Percentiles rank a stretch among this genome's conserved stretches.
These are phyloP conservation scores for Daucus carota DNA, from an alignment of 129 eudicot species.

Conservation along the genomic window DH1_v3.0 NC_030383.2:55880001-55880500, in stretches of 20 bases:
- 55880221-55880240: constrained; percentile 19
- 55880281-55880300: constrained; percentile 13
- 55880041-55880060: constrained; percentile 5
- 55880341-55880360: constrained; percentile 23
- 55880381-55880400: constrained; percentile 29
- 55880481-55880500: constrained; percentile 17
- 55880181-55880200: constrained; percentile 21
- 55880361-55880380: constrained; percentile 19
- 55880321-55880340: constrained; percentile 22
- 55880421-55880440: constrained; percentile 13
- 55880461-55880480: constrained; percentile 11
- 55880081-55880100: constrained; percentile 23
- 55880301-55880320: constrained; percentile 25
- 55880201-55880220: constrained; percentile 17
- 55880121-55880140: constrained; percentile 13
- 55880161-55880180: constrained; percentile 28
- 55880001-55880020: constrained; percentile 12
- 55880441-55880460: constrained; percentile 7
- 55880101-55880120: constrained; percentile 15
- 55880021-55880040: constrained; percentile 12
- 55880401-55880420: constrained; percentile 12
- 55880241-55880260: neutral
- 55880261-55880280: constrained; percentile 1
- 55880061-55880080: constrained; percentile 14
- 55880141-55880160: constrained; percentile 5